Evolutionary conservation across 805 yeast species (phyloP), one percentile per base, ranked within the genome.

Genomic region (Metschnikowia dekortorum): DNA sequence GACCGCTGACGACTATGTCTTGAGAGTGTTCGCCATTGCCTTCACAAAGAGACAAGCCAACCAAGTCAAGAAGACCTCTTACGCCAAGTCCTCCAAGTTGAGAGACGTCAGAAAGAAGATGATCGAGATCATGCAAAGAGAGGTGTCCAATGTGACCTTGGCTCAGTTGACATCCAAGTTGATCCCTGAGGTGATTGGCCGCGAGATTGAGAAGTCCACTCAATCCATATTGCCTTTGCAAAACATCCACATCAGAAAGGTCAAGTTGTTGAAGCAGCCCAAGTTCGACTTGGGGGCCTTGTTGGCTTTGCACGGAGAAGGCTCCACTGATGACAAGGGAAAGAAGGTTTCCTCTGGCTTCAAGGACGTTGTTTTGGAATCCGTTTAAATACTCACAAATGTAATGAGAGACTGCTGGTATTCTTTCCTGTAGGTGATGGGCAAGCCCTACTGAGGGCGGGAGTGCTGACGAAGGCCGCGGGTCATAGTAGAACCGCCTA

Each of bases 221-320:
- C 90, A 87, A 78, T 80, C 88, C 67, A 89, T 91, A 81, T 90
- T 81, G 86, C 98, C 98, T 72, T 85, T 92, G 75, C 98, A 92
- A 83, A 90, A 92, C 83, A 96, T 91, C 72, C 95, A 90, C 86
- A 88, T 92, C 78, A 91, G 97, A 85, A 92, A 92, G 83, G 97
- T 92, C 69, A 92, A 92, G 85, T 84, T 92, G 75, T 89, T 92
- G 79, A 92, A 92, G 82, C 96, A 87, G 80, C 98, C 98, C 76
- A 92, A 91, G 82, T 89, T 91, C 83, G 98, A 92, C 78, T 86
- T 92, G 71, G 97, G 97, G 79, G 79, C 95, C 71, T 85, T 92
- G 73, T 81, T 92, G 76, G 85, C 97, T 71, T 87, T 92, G 73
- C 98, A 92, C 84, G 98, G 98, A 79, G 98, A 92, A 82, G 83